Conservation (phyloP, 345 rosid genomes). For the Turritis glabra region DNA sequence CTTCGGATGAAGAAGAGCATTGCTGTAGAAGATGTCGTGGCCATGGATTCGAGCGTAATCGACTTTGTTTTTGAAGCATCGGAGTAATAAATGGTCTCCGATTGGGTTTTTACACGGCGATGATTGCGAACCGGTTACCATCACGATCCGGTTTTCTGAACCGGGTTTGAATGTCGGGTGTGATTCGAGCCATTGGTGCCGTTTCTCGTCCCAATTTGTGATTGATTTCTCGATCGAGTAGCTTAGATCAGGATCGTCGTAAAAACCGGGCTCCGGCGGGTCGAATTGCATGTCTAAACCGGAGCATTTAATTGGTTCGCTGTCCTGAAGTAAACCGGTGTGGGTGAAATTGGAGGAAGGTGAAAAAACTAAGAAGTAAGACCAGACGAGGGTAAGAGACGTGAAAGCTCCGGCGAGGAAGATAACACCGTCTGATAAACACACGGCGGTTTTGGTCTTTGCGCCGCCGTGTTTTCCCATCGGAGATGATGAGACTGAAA, state of each 20-base stretch:
- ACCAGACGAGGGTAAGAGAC: constrained; percentile 59
- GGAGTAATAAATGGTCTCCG: constrained; percentile 77
- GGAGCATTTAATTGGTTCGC: constrained; percentile 20
- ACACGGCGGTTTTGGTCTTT: constrained; percentile 43
- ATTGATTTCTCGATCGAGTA: constrained; percentile 60
- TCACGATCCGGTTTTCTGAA: constrained; percentile 53
- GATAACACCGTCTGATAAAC: constrained; percentile 47
- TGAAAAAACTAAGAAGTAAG: constrained; percentile 49
- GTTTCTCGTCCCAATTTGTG: constrained; percentile 75
- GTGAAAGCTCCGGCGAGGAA: constrained; percentile 58
- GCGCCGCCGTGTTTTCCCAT: constrained; percentile 44
- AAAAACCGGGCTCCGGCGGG: constrained; percentile 57
- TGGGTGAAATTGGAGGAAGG: constrained; percentile 32
- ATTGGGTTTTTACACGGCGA: constrained; percentile 73
- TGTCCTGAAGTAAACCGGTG: not conserved
- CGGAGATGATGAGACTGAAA: constrained; percentile 18
- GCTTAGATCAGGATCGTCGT: constrained; percentile 77
- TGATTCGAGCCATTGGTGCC: constrained; percentile 61
- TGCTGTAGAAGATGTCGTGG: constrained; percentile 80
- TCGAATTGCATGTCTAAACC: constrained; percentile 48
- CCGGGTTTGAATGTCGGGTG: constrained; percentile 76
- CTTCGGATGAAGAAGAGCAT: constrained; percentile 67
- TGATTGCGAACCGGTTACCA: constrained; percentile 88
- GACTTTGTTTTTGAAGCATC: constrained; percentile 88
- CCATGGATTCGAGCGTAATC: constrained; percentile 88